Evolutionary conservation across 1,139 yeast species (phyloP).

Genomic region (Pichiaceae sp.): DNA sequence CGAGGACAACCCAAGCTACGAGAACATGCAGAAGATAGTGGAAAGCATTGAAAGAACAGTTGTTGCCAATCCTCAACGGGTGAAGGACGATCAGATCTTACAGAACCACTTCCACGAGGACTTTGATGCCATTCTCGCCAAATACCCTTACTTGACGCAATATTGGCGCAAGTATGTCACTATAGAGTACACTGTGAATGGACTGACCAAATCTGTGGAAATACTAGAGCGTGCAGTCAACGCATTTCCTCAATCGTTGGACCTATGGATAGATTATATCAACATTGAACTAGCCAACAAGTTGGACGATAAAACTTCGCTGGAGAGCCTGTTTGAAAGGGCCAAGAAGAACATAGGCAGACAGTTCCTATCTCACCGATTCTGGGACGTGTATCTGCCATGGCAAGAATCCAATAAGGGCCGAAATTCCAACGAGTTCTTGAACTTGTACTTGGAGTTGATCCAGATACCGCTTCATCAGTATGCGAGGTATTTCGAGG

Average conservation of each 20-base stretch:
- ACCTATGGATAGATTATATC: slow-evolving; percentile 61
- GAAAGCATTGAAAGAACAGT: slow-evolving; percentile 17
- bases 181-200: slow-evolving; percentile 45
- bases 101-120: slow-evolving; percentile 25
- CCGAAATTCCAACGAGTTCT: slow-evolving; percentile 24
- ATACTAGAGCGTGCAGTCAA: slow-evolving; percentile 39
- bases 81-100: slow-evolving; percentile 7
- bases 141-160: slow-evolving; percentile 49
- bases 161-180: slow-evolving; percentile 57
- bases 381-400: slow-evolving; percentile 59
- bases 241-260: slow-evolving; percentile 47
- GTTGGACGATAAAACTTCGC: slow-evolving; percentile 18
- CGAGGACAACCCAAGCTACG: slow-evolving; percentile 15
- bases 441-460: slow-evolving; percentile 33
- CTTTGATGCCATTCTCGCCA: slow-evolving; percentile 32
- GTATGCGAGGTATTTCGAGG: slow-evolving; percentile 55
- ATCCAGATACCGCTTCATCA: slow-evolving; percentile 57
- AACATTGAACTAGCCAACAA: slow-evolving; percentile 37
- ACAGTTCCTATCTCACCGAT: slow-evolving; percentile 50
- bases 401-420: slow-evolving; percentile 31
- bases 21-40: slow-evolving; percentile 17
- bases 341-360: slow-evolving; percentile 40
- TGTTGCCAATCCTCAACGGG: slow-evolving; percentile 10
- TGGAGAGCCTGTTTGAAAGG: slow-evolving; percentile 31
- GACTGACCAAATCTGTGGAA: slow-evolving; percentile 39